Conservation (phyloP, 306 rosid genomes). For the Glycine tomentella region DNA sequence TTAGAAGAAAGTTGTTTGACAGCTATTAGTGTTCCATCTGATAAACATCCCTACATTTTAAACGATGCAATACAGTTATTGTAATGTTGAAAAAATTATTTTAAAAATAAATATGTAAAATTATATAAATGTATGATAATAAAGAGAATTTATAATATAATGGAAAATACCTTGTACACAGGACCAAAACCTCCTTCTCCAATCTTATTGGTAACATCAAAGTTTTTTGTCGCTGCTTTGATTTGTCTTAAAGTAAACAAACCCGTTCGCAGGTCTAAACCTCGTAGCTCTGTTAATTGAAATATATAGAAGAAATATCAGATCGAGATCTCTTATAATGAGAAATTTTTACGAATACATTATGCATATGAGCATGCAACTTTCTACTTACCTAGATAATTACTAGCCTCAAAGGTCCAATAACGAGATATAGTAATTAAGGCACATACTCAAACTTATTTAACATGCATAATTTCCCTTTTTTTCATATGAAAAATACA, state of each 20-base stretch:
- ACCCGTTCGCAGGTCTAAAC: slow-evolving; percentile 55
- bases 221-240: slow-evolving; percentile 67
- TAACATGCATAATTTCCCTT: not conserved
- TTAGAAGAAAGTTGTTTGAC: slow-evolving; percentile 68
- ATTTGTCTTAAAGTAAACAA: slow-evolving; percentile 59
- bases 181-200: slow-evolving; percentile 85
- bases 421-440: not conserved
- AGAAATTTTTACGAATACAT: not conserved
- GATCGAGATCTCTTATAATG: no score
- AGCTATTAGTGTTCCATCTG: slow-evolving; percentile 61
- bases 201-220: slow-evolving; percentile 62
- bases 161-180: slow-evolving; percentile 63
- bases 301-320: no score
- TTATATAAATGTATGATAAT: not conserved
- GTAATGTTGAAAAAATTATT: not conserved
- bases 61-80: not conserved
- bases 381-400: not conserved
- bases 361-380: not conserved
- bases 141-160: not conserved
- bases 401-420: not conserved
- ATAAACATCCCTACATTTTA: slow-evolving; percentile 55
- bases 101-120: not conserved
- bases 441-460: not conserved
- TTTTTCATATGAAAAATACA: not conserved
- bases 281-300: slow-evolving; percentile 53